Base-by-base conservation (phyloP, 1,284 basidiomycete genomes). In the Pholiota adiposa region DNA sequence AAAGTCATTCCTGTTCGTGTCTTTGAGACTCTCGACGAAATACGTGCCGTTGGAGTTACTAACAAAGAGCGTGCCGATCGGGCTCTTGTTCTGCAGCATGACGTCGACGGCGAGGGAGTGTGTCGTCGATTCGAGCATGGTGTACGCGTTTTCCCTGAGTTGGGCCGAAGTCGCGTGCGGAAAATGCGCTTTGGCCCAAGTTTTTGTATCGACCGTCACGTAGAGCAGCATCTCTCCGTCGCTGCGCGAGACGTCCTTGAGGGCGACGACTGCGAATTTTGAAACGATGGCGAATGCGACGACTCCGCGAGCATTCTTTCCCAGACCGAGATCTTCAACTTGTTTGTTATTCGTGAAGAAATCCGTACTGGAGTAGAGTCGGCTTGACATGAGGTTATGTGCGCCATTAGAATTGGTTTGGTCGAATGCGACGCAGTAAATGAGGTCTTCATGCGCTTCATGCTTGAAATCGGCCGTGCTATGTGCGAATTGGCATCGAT, bases 71-170 rank as follows among this genome's bases (percentile, higher is more conserved):
- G 95, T 97, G 1, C 97, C 97, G 19, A 96, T 87, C 8, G 85
- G 80, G 60, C 84, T 83, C 43, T 80, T 78, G 54, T 93, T 88
- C 56, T 92, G 87, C 3, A 93, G 81, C 56, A 96, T 84, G 52
- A 98, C 96, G 69, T 99, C 97, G 41, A 99, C 93, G 14, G 92
- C 93, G 40, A 99, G 84, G 9, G 94, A 97, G 71, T 98, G 93
- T 0, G 89, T 88, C 2, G 95, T 97, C 14, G 89, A 91, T 73
- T 98, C 96, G 59, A 99, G 92, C 64, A 99, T 89, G 0, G 97
- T 99, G 73, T 99, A 98, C 8, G 93, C 94, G 70, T 95, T 96
- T 75, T 96, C 94, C 6, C 87, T 83, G 3, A 96, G 81, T 43
- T 84, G 83, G 4, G 92, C 89, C 8, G 87, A 89, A 0, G 86